phyloP scores from a whole-genome alignment of 1,284 basidiomycete species.

The Ceratobasidium sp. region DNA sequence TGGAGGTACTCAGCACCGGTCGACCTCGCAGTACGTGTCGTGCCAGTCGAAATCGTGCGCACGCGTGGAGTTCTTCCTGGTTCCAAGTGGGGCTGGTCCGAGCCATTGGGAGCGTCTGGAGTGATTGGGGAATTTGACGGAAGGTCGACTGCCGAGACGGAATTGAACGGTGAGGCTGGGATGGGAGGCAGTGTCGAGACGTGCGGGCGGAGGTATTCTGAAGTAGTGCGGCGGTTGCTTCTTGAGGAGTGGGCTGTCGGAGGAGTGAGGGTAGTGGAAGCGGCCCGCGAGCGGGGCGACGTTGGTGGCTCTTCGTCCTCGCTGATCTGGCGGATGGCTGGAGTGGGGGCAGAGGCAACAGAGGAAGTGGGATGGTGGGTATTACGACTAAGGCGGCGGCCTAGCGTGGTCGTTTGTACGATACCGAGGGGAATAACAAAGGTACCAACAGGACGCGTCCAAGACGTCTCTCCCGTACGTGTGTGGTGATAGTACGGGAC shows the following conservation, averaged over 20 bases:
- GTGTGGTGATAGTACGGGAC: constrained; percentile 95
- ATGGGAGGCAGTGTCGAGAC: constrained; percentile 36
- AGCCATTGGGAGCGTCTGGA: constrained; percentile 12
- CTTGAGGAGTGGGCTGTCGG: not conserved
- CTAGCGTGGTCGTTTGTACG: constrained; percentile 79
- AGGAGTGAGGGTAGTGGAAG: constrained; percentile 31
- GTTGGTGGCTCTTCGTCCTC: constrained; percentile 1
- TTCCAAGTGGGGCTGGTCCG: not conserved
- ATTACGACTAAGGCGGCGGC: constrained; percentile 64
- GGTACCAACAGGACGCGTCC: constrained; percentile 80
- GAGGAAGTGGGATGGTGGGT: constrained; percentile 1
- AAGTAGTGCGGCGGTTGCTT: constrained; percentile 30
- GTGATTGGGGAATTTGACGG: constrained; percentile 15
- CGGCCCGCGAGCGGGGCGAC: not conserved
- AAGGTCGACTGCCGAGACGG: constrained; percentile 39
- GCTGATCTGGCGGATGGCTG: not conserved
- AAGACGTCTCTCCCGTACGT: constrained; percentile 84
- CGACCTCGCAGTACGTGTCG: constrained; percentile 18
- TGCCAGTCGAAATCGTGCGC: constrained; percentile 34
- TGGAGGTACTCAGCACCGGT: constrained; percentile 19
- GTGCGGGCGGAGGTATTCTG: constrained; percentile 39
- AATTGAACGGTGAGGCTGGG: constrained; percentile 40
- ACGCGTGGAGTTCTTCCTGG: constrained; percentile 21
- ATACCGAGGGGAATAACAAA: constrained; percentile 91
- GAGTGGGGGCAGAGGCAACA: not conserved